Conservation (phyloP, 768 basidiomycete species). For the Amanita rubescens region DNA sequence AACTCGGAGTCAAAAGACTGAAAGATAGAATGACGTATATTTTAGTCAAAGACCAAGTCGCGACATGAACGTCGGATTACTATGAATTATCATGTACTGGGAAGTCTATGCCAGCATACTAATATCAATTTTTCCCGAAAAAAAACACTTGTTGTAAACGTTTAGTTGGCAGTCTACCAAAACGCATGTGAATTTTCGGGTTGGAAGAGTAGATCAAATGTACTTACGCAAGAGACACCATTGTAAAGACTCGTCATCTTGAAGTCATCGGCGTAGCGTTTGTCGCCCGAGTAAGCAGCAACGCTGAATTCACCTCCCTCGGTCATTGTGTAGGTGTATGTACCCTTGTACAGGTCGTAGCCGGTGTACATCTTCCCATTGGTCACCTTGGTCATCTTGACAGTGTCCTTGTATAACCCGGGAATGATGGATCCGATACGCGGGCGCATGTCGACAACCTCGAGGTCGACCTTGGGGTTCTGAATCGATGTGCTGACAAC, state of each 20-base stretch:
- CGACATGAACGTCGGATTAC: no score
- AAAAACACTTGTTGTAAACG: no score
- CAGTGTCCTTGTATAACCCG: background rate
- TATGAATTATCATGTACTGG: no score
- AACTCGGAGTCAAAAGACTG: no score
- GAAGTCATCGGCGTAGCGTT: background rate
- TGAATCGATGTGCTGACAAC: background rate
- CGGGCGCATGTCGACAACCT: background rate
- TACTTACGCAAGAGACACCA: background rate
- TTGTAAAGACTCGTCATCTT: background rate
- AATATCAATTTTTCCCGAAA: no score
- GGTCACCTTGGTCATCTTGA: background rate
- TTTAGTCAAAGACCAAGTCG: no score
- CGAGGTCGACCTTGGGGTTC: background rate
- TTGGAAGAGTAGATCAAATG: no score
- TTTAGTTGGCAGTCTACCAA: no score
- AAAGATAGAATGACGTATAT: no score
- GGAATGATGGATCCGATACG: background rate
- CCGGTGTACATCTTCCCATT: background rate
- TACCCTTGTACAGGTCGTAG: background rate
- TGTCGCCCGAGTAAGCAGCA: background rate
- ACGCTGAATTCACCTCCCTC: slow-evolving; percentile 2
- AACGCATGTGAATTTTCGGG: no score
- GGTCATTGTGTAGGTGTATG: background rate
- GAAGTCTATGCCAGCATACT: no score